Base-by-base conservation (phyloP, 2,329 filamentous ascomycete species). In the Trichoderma guizhouense region DNA sequence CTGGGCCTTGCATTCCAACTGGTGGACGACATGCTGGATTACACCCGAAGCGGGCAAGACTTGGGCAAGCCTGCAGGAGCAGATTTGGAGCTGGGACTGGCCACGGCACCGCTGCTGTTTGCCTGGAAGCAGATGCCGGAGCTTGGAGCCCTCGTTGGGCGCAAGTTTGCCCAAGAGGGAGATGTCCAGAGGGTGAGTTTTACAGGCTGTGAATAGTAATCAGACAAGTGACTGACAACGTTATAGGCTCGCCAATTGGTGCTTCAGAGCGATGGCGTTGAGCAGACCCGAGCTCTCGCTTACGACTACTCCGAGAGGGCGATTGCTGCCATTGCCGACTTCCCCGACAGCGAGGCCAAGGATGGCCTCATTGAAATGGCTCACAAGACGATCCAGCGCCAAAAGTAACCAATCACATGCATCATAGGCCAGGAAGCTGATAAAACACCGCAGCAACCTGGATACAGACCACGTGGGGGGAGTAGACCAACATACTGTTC, bases 21-120 rank as follows among this genome's bases (percentile, higher is more conserved):
- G 11, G 95, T 99, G 18, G 96, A 99, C 80, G 96, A 99, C 80
- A 93, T 99, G 92, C 86, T 99, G 77, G 96, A 99, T 82, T 99
- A 98, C 81, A 98, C 96, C 0, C 89, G 94, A 73, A 94, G 89
- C 69, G 94, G 91, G 55, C 87, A 89, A 72, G 94, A 98, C 80
- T 84, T 99, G 55, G 96, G 96, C 28, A 99, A 99, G 83, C 96
- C 96, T 3, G 93, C 95, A 6, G 96, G 95, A 53, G 96, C 96
- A 34, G 96, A 99, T 82, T 82, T 99, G 74, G 94, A 98, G 82
- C 85, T 99, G 34, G 96, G 96, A 5, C 87, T 99, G 71, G 96
- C 96, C 57, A 99, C 96, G 14, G 96, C 96, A 14, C 96, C 96
- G 18, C 84, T 99, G 74, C 84, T 99, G 55, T 99, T 98, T 84